Conservation (phyloP, 2,329 filamentous ascomycete genomes). For the Alternaria triticina region DNA sequence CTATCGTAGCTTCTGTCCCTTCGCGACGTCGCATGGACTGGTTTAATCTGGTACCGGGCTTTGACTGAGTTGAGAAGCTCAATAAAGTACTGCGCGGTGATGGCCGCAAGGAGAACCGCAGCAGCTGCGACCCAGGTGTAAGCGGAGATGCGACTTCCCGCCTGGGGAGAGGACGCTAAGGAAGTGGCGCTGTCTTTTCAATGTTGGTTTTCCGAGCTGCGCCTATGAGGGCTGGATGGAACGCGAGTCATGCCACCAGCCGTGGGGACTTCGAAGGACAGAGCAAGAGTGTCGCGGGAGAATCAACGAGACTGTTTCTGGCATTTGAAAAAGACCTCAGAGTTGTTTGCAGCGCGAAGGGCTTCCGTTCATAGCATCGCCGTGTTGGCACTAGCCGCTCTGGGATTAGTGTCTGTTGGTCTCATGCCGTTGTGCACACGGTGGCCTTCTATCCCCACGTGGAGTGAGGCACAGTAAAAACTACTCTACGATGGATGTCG, state of each 20-base stretch:
- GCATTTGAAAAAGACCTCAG: not conserved
- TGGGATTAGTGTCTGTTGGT: not conserved
- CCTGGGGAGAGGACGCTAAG: not conserved
- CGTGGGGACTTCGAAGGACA: not conserved
- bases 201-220: not conserved
- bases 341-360: not conserved
- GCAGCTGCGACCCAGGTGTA: not conserved
- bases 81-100: not conserved
- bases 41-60: no score
- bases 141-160: not conserved
- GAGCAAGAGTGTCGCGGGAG: not conserved
- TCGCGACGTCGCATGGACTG: no score
- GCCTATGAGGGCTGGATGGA: not conserved
- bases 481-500: not conserved
- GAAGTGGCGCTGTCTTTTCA: not conserved
- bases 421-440: not conserved
- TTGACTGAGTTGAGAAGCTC: not conserved
- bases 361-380: not conserved
- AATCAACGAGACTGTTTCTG: not conserved
- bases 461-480: not conserved
- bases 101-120: not conserved
- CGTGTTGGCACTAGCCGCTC: not conserved
- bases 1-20: no score
- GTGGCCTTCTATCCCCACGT: not conserved
- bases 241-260: not conserved